These are phyloP conservation scores for Fusarium pseudocircinatum DNA, from an alignment of 2,329 filamentous ascomycete species.

Conservation along the genomic window DNA sequence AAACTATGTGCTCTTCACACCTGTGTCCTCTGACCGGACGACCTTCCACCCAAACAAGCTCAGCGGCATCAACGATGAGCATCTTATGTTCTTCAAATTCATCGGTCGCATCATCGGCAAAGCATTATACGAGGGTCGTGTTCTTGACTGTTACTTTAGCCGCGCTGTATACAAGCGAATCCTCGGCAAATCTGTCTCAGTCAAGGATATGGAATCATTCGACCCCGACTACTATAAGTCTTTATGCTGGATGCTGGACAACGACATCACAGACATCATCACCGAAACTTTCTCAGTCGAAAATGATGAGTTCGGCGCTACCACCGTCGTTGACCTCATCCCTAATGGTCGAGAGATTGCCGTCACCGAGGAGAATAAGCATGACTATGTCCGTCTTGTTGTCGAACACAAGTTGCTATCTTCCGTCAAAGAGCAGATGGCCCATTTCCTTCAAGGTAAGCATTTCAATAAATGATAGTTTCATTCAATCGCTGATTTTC, in stretches of 20 bases:
- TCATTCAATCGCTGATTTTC: slow-evolving; percentile 1
- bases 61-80: slow-evolving; percentile 93
- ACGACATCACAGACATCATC: slow-evolving; percentile 98
- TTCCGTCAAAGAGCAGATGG: slow-evolving; percentile 93
- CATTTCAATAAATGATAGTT: background rate
- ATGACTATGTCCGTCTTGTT: slow-evolving; percentile 93
- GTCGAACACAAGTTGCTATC: slow-evolving; percentile 93
- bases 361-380: slow-evolving; percentile 98
- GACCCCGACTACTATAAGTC: slow-evolving; percentile 99
- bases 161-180: slow-evolving; percentile 98
- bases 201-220: slow-evolving; percentile 99
- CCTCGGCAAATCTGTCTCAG: slow-evolving; percentile 90
- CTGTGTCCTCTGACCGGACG: slow-evolving; percentile 95
- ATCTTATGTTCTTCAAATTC: slow-evolving; percentile 99
- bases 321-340: slow-evolving; percentile 85
- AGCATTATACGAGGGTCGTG: slow-evolving; percentile 92
- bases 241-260: slow-evolving; percentile 96
- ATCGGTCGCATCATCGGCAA: slow-evolving; percentile 99
- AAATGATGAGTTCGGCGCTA: slow-evolving; percentile 92
- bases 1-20: slow-evolving; percentile 95
- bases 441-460: slow-evolving; percentile 86
- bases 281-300: slow-evolving; percentile 96
- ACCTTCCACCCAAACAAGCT: slow-evolving; percentile 98
- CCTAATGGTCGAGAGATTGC: slow-evolving; percentile 89
- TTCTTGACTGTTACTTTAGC: slow-evolving; percentile 98